Percentiles rank a stretch among this genome's conserved stretches.
phyloP scores from a whole-genome alignment of 495 filamentous ascomycete species.

The Hamigera avellanea region DNA sequence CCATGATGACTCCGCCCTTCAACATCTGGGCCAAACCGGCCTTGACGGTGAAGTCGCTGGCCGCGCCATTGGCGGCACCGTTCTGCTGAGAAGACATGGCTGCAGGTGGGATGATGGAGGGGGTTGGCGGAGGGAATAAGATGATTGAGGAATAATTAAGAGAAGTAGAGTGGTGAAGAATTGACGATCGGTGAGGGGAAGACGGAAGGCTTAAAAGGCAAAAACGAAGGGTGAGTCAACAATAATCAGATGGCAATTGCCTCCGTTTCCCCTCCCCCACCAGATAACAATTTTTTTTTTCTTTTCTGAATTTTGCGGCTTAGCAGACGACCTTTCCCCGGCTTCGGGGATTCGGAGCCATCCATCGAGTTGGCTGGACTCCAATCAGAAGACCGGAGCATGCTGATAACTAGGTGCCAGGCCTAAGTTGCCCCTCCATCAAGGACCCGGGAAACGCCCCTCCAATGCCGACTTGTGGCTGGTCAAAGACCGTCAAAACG shows the following conservation, averaged over 20 bases:
- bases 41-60: conserved; percentile 65
- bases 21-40: conserved; percentile 92
- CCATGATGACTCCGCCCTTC: conserved; percentile 99
- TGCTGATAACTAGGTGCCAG: no score
- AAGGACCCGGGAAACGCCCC: no score
- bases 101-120: conserved; percentile 1
- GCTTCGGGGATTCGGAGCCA: no score
- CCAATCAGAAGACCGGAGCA: no score
- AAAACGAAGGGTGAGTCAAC: conserved; percentile 1
- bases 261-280: neutral
- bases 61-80: conserved; percentile 13
- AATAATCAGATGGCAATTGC: neutral
- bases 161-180: conserved; percentile 1
- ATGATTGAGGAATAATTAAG: neutral
- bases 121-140: neutral
- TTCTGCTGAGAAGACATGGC: conserved; percentile 28
- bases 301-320: neutral
- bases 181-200: neutral
- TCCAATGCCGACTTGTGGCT: no score
- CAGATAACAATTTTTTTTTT: neutral
- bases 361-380: no score
- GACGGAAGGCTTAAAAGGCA: neutral
- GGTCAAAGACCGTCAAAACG: no score
- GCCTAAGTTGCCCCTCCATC: no score
- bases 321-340: no score